A percentile compares a stretch with the other conserved stretches of the same genome.
Evolutionary conservation across 2,329 filamentous ascomycete genomes (phyloP).

Genomic region (Daldinia sp.): DNA sequence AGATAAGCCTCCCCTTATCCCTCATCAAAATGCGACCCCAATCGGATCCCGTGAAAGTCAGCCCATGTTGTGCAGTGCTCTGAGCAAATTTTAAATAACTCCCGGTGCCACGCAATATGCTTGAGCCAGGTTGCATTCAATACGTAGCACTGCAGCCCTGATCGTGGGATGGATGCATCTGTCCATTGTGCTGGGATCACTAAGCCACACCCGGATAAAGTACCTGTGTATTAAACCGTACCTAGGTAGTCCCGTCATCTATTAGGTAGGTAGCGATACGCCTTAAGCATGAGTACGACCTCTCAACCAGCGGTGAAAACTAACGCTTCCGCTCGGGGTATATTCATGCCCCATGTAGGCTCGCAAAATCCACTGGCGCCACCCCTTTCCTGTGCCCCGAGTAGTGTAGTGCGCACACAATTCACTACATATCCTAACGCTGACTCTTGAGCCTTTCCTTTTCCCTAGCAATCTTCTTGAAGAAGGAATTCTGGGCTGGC

Average conservation of each 20-base stretch:
- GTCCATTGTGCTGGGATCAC: slow-evolving; percentile 33
- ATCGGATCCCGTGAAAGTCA: slow-evolving; percentile 33
- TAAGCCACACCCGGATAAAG: slow-evolving; percentile 15
- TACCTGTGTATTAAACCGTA: slow-evolving; percentile 4
- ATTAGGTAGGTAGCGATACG: slow-evolving; percentile 5
- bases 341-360: slow-evolving; percentile 15
- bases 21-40: slow-evolving; percentile 25
- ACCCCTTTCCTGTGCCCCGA: background rate
- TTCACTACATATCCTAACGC: slow-evolving; percentile 20
- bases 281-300: slow-evolving; percentile 1
- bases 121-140: slow-evolving; percentile 25
- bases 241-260: too few relatives aligned
- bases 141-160: slow-evolving; percentile 34
- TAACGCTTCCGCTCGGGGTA: slow-evolving; percentile 13
- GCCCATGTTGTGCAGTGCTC: slow-evolving; percentile 34
- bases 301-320: slow-evolving; percentile 15
- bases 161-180: slow-evolving; percentile 36
- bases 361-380: slow-evolving; percentile 7
- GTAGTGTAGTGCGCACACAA: slow-evolving; percentile 14
- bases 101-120: slow-evolving; percentile 31
- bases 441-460: slow-evolving; percentile 58
- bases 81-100: slow-evolving; percentile 37
- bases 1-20: slow-evolving; percentile 28
- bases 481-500: slow-evolving; percentile 65
- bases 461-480: slow-evolving; percentile 71